Evolutionary conservation across 345 rosid species (phyloP).

Genomic region (Ceriops decandra): DNA sequence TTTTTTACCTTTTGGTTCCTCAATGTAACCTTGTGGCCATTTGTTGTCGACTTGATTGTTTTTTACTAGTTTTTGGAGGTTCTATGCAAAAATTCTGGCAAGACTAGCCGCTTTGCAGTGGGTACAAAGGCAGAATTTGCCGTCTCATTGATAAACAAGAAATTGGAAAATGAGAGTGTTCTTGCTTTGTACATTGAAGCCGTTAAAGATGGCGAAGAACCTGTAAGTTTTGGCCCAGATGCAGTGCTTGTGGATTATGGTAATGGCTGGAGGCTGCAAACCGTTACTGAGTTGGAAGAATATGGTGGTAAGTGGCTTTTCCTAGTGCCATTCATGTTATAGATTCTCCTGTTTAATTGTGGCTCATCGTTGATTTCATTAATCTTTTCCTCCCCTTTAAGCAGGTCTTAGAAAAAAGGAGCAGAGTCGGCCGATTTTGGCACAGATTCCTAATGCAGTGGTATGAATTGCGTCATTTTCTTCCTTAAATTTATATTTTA

Average conservation of each 20-base stretch:
- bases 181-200: conserved; percentile 59
- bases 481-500: not conserved
- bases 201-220: conserved; percentile 60
- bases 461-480: conserved; percentile 18
- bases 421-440: conserved; percentile 7
- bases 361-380: conserved; percentile 1
- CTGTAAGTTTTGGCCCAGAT: conserved; percentile 69
- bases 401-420: conserved; percentile 33
- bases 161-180: conserved; percentile 40
- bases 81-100: conserved; percentile 47
- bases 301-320: conserved; percentile 28
- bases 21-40: not conserved
- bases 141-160: conserved; percentile 64
- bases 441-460: conserved; percentile 14
- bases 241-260: conserved; percentile 64
- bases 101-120: conserved; percentile 51
- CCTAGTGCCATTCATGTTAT: not conserved
- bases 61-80: conserved; percentile 65
- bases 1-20: not conserved
- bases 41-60: not conserved
- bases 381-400: not conserved
- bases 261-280: conserved; percentile 58
- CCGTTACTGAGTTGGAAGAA: conserved; percentile 42
- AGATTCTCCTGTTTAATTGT: not conserved
- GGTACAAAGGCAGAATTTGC: conserved; percentile 83